These are phyloP conservation scores for Alternaria metachromatica DNA, from an alignment of 2,329 filamentous ascomycete genomes.

Conservation along the genomic window DNA sequence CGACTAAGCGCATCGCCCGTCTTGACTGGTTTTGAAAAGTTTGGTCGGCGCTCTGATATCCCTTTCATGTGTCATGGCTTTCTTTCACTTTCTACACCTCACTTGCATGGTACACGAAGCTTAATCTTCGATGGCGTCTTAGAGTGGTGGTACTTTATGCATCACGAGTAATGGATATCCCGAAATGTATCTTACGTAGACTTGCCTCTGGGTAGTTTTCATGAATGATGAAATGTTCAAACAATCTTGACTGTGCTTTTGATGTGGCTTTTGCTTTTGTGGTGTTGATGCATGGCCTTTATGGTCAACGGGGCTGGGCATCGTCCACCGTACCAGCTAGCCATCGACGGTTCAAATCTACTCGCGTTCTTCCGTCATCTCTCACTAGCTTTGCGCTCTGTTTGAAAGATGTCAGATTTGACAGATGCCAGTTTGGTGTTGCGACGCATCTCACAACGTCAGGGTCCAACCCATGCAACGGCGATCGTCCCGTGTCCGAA, in stretches of 20 bases:
- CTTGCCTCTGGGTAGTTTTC: conserved; percentile 36
- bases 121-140: conserved; percentile 43
- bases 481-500: conserved; percentile 22
- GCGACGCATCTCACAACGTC: neutral
- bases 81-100: conserved; percentile 38
- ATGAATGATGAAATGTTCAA: conserved; percentile 42
- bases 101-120: conserved; percentile 42
- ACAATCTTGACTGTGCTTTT: conserved; percentile 11
- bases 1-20: conserved; percentile 68
- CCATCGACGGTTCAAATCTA: neutral
- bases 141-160: conserved; percentile 41
- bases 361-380: neutral
- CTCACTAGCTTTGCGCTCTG: neutral
- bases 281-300: neutral
- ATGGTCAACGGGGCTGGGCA: neutral
- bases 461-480: conserved; percentile 21
- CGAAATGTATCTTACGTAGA: conserved; percentile 45
- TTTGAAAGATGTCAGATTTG: neutral
- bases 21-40: conserved; percentile 43
- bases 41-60: conserved; percentile 49
- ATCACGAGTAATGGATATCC: conserved; percentile 46
- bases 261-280: neutral
- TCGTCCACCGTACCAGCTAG: neutral
- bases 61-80: conserved; percentile 50
- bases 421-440: neutral